Base-by-base conservation (phyloP, 2,329 filamentous ascomycete genomes). In the Passalora sequoiae region DNA sequence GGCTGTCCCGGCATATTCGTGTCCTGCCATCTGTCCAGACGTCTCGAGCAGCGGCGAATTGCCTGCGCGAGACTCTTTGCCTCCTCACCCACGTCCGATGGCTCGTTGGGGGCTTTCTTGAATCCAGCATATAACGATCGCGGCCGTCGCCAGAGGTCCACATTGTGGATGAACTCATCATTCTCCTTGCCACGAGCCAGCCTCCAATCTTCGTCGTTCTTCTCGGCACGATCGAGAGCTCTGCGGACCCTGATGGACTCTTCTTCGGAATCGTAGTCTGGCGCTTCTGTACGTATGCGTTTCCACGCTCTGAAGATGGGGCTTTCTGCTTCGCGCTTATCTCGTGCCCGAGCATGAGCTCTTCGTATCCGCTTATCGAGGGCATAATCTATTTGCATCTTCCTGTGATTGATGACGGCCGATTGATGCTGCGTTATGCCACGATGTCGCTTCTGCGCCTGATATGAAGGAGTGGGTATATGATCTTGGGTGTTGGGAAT, bases 391-490 rank as follows among this genome's bases (percentile, higher is more conserved):
- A 91, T 86, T 4, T 86, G 80, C 58, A 86, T 80, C 48, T 80
- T 84, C 13, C 86, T 75, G 63, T 89, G 89, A 43, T 82, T 77
- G 63, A 89, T 85, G 1, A 92, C 84, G 0, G 86, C 86, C 28
- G 89, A 71, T 65, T 92, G 86, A 64, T 92, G 86, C 25, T 85
- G 84, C 0, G 86, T 92, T 0, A 87, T 78, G 2, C 86, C 86
- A 1, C 86, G 77, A 6, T 83, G 80, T 60, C 88, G 68, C 49
- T 73, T 72, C 52, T 68, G 66, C 20, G 55, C 50, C 39, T 62
- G 60, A 35, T 61, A 60, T 13, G 60, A 58, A 2, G 61, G 56
- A 3, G 60, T 65, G 2, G 62, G 60, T 9, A 62, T 49, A 35
- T 63, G 61, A 36, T 59, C 59, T 27, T 51, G 51, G 13, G 50